Evolutionary conservation across 192 early-diverging fungal species (phyloP).

Genomic region (Umbelopsis vinacea): DNA sequence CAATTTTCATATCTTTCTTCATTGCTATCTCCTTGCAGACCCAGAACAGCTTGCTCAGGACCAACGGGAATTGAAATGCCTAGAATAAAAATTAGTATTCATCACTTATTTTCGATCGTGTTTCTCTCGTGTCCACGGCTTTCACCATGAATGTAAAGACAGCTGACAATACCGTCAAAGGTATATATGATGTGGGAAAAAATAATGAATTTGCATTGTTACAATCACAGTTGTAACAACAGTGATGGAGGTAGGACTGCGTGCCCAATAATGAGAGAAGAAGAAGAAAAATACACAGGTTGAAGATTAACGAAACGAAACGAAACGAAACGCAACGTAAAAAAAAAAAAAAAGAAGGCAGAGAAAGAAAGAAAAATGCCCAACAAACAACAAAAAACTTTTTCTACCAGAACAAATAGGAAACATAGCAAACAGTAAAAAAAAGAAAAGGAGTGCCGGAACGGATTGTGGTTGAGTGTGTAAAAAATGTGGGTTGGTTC

Average conservation of each 20-base stretch:
- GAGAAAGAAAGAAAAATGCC: not conserved
- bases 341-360: not conserved
- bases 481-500: too few species aligned
- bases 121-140: too few species aligned
- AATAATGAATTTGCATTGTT: constrained; percentile 15
- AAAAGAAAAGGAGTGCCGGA: not conserved
- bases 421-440: constrained; percentile 2
- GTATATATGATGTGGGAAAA: not conserved
- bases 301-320: not conserved
- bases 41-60: too few species aligned
- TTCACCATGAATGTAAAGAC: too few species aligned
- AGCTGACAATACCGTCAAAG: too few species aligned
- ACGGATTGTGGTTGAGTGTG: not conserved
- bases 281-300: constrained; percentile 17
- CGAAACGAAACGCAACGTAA: not conserved
- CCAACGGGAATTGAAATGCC: too few species aligned
- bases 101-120: too few species aligned
- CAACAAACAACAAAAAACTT: not conserved
- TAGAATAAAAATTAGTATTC: too few species aligned
- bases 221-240: constrained; percentile 10
- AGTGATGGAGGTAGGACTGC: not conserved
- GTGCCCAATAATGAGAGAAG: not conserved
- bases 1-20: too few species aligned
- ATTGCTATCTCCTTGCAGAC: too few species aligned
- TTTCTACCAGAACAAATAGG: not conserved